phyloP scores from a whole-genome alignment of 1,139 yeast species.

The Candida neerlandica region DNA sequence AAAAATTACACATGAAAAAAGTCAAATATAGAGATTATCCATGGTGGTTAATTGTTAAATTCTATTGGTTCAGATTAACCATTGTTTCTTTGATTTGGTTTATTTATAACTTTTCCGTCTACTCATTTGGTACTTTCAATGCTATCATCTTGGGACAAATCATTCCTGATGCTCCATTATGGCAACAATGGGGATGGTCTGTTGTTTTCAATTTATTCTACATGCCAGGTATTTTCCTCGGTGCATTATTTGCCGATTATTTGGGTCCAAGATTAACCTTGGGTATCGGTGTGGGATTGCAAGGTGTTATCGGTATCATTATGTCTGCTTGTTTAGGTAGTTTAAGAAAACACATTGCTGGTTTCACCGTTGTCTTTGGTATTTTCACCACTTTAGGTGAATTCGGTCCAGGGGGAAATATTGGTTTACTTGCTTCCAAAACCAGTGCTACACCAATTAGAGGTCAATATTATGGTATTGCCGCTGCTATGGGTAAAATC shows the following conservation, averaged over 20 bases:
- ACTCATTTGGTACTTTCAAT: constrained; percentile 85
- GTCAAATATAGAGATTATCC: constrained; percentile 55
- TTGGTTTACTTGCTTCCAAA: constrained; percentile 85
- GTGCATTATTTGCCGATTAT: constrained; percentile 79
- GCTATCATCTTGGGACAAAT: constrained; percentile 61
- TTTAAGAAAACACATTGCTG: constrained; percentile 66
- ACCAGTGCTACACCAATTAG: constrained; percentile 85
- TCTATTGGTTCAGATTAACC: constrained; percentile 78
- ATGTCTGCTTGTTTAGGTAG: constrained; percentile 73
- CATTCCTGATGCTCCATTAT: constrained; percentile 51
- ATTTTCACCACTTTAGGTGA: constrained; percentile 85
- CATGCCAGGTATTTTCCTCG: constrained; percentile 84
- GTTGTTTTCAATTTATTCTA: constrained; percentile 85
- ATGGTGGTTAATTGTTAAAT: constrained; percentile 66
- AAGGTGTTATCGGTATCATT: constrained; percentile 80
- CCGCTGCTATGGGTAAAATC: constrained; percentile 88
- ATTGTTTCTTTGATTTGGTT: constrained; percentile 84
- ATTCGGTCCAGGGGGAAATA: constrained; percentile 92
- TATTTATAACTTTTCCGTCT: constrained; percentile 82
- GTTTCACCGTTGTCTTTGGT: constrained; percentile 83
- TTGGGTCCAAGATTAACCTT: constrained; percentile 85
- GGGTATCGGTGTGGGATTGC: constrained; percentile 65
- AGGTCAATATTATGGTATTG: constrained; percentile 88
- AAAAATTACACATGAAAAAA: constrained; percentile 68
- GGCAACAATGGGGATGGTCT: constrained; percentile 89